A percentile compares a stretch with the other conserved stretches of the same genome.
These are phyloP conservation scores for Colletotrichum spaethianum DNA, from an alignment of 2,329 filamentous ascomycete genomes.

Conservation along the genomic window DNA sequence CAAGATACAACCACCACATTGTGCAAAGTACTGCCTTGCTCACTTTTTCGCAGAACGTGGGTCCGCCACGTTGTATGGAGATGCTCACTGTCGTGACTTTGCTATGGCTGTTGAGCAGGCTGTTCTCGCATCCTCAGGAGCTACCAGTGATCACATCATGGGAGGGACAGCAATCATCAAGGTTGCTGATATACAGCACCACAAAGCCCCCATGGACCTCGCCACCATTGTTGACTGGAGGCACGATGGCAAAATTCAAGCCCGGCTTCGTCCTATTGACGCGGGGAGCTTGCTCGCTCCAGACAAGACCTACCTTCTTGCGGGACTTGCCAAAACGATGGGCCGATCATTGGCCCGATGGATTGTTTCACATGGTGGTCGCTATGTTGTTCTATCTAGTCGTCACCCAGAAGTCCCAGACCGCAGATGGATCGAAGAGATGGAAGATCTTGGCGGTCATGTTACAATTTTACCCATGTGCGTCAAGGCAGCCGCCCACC, in stretches of 20 bases:
- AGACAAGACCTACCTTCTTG: constrained; percentile 49
- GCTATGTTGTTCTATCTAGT: constrained; percentile 53
- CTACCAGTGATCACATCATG: neutral
- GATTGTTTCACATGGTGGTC: constrained; percentile 53
- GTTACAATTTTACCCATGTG: constrained; percentile 12
- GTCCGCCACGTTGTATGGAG: neutral
- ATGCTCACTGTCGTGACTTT: neutral
- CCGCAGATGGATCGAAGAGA: constrained; percentile 20
- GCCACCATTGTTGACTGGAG: constrained; percentile 14
- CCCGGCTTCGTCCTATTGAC: constrained; percentile 16
- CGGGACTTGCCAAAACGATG: constrained; percentile 49
- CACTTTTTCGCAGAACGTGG: constrained; percentile 1
- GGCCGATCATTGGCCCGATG: constrained; percentile 53
- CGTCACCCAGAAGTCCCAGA: constrained; percentile 48
- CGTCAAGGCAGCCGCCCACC: neutral
- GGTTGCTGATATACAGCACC: neutral
- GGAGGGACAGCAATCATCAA: neutral
- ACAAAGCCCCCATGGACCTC: neutral
- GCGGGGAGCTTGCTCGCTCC: constrained; percentile 36
- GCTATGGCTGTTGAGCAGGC: neutral
- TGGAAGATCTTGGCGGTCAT: constrained; percentile 16
- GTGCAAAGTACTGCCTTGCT: neutral
- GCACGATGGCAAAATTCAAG: neutral
- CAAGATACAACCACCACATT: neutral
- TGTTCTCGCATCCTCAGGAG: neutral